phyloP scores from a whole-genome alignment of 306 rosid genomes.

The Dalbergia cultrata region DNA sequence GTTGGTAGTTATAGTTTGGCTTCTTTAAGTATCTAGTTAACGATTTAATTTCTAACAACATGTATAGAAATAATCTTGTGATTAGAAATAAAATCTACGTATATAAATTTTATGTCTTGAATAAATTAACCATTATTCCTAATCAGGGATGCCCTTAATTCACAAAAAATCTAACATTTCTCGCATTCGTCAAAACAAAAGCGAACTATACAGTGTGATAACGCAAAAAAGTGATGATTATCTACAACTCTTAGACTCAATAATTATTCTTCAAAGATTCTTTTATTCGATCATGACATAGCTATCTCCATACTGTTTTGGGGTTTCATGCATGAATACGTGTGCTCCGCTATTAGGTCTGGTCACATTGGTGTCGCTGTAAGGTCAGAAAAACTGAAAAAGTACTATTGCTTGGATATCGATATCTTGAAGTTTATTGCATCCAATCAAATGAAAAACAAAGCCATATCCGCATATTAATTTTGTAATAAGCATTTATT shows the following conservation, averaged over 20 bases:
- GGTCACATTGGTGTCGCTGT: conserved; percentile 36
- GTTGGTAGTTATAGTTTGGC: too few species aligned
- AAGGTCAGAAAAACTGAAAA: conserved; percentile 31
- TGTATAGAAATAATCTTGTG: too few species aligned
- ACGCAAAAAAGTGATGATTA: conserved; percentile 49
- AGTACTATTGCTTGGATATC: neutral
- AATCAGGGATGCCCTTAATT: too few species aligned
- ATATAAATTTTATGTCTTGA: too few species aligned
- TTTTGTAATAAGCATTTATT: neutral
- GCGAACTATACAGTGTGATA: neutral
- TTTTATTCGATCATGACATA: conserved; percentile 50
- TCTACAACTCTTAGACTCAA: conserved; percentile 39
- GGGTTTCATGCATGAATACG: conserved; percentile 43
- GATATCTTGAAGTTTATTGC: neutral
- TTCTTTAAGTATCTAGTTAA: too few species aligned
- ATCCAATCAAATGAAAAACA: neutral
- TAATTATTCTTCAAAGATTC: conserved; percentile 53
- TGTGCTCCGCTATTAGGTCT: conserved; percentile 34
- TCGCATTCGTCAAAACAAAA: neutral
- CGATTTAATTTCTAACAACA: too few species aligned
- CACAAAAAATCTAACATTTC: too few species aligned
- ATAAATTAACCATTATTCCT: too few species aligned
- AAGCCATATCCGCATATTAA: neutral
- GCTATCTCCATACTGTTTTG: conserved; percentile 31
- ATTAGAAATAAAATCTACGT: too few species aligned